A percentile compares a stretch with the other conserved stretches of the same genome.
Conservation (phyloP, 305 asterid species). For the Coffea humblotiana region DNA sequence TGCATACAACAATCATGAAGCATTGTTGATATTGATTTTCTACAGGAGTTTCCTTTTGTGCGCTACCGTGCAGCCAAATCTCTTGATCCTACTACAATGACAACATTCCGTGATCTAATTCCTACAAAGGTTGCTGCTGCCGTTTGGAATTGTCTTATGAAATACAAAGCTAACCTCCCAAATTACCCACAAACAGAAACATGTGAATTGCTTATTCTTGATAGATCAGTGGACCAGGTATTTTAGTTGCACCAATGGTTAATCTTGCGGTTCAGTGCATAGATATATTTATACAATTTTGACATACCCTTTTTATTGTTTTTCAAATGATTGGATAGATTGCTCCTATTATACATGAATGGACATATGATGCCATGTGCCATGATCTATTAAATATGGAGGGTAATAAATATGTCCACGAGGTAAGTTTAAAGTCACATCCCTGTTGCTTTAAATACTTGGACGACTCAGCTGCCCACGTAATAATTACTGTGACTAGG, state of each 20-base stretch:
- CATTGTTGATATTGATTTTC: constrained; percentile 28
- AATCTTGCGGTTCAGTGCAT: constrained; percentile 6
- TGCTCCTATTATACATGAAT: constrained; percentile 97
- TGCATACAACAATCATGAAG: constrained; percentile 4
- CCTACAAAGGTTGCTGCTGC: constrained; percentile 98
- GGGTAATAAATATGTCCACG: constrained; percentile 93
- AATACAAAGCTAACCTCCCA: constrained; percentile 78
- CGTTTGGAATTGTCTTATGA: constrained; percentile 89
- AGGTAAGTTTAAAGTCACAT: constrained; percentile 49
- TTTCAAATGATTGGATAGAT: constrained; percentile 44
- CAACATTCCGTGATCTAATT: constrained; percentile 91
- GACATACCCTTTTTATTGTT: constrained; percentile 3
- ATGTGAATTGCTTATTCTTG: constrained; percentile 93
- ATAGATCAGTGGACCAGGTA: constrained; percentile 98
- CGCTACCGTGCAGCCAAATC: constrained; percentile 96
- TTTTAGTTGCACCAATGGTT: constrained; percentile 10
- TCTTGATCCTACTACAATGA: constrained; percentile 90
- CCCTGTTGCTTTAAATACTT: constrained; percentile 11
- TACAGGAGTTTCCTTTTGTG: constrained; percentile 93
- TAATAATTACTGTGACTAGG: constrained; percentile 49
- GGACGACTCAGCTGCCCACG: constrained; percentile 14
- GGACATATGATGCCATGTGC: constrained; percentile 99
- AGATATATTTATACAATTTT: background rate
- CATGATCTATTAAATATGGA: constrained; percentile 95
- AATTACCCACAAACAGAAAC: constrained; percentile 94